phyloP scores from a whole-genome alignment of 768 basidiomycete genomes.

The Lyophyllum semitale region DNA sequence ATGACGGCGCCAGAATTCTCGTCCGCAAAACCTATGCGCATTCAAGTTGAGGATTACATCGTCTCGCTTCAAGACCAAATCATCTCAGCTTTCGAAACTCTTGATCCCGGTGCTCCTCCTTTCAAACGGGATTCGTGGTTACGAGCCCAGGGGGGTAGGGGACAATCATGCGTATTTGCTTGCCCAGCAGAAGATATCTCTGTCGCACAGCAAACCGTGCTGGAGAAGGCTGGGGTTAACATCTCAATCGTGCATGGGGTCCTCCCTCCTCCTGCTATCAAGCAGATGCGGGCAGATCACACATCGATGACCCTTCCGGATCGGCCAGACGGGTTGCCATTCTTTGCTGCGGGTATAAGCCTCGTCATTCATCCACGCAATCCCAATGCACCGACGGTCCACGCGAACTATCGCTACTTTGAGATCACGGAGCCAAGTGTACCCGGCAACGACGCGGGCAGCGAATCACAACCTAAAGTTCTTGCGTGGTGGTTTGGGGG shows the following conservation, averaged over 20 bases:
- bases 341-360: slow-evolving; percentile 91
- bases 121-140: slow-evolving; percentile 86
- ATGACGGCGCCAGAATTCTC: slow-evolving; percentile 17
- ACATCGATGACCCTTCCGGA: slow-evolving; percentile 69
- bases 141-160: slow-evolving; percentile 72
- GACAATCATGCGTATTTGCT: slow-evolving; percentile 83
- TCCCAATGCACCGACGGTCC: slow-evolving; percentile 91
- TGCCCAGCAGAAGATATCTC: slow-evolving; percentile 38
- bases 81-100: slow-evolving; percentile 70
- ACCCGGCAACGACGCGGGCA: slow-evolving; percentile 22
- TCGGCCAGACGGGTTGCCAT: slow-evolving; percentile 70
- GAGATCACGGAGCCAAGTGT: slow-evolving; percentile 68
- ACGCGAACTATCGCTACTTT: slow-evolving; percentile 97
- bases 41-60: slow-evolving; percentile 77
- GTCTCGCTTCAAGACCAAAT: slow-evolving; percentile 77
- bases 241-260: slow-evolving; percentile 88
- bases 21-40: slow-evolving; percentile 58
- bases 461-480: slow-evolving; percentile 48
- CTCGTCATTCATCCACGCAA: slow-evolving; percentile 94
- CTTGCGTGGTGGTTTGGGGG: slow-evolving; percentile 99
- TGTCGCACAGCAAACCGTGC: slow-evolving; percentile 43
- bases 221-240: slow-evolving; percentile 97
- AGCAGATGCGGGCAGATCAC: slow-evolving; percentile 95
- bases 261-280: slow-evolving; percentile 86
- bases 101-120: slow-evolving; percentile 68